phyloP scores from a whole-genome alignment of 139 green algal species.

The Cymbomonas tetramitiformis region DNA sequence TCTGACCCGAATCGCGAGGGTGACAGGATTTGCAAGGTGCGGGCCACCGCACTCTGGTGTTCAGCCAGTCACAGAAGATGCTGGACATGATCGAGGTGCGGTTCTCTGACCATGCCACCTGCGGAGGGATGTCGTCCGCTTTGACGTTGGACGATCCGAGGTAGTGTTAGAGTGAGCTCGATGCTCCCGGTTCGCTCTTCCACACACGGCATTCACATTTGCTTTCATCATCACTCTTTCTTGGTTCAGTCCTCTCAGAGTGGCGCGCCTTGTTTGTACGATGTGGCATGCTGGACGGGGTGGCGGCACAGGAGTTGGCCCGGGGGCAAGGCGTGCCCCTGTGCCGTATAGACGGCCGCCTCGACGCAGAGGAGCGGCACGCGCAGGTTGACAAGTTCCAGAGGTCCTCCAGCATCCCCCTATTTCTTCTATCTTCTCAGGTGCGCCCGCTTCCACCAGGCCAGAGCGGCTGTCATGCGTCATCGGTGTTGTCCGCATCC shows the following conservation, averaged over 20 bases:
- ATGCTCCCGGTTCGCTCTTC: too few relatives aligned
- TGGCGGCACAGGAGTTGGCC: neutral
- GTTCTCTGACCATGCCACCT: constrained; percentile 24
- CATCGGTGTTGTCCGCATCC: neutral
- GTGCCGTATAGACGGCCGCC: constrained; percentile 67
- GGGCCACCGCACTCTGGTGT: constrained; percentile 76
- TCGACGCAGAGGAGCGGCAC: constrained; percentile 41
- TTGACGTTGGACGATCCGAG: too few relatives aligned
- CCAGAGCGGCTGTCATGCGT: too few relatives aligned
- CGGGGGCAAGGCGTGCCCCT: constrained; percentile 26
- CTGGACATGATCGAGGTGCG: constrained; percentile 72
- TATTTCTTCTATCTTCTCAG: constrained; percentile 75
- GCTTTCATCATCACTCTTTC: too few relatives aligned
- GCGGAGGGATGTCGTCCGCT: neutral
- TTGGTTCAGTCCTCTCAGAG: too few relatives aligned
- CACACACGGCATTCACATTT: too few relatives aligned
- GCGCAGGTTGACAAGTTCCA: constrained; percentile 48
- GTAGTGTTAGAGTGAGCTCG: too few relatives aligned
- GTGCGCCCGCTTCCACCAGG: too few relatives aligned
- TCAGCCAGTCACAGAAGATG: constrained; percentile 54
- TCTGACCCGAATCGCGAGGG: constrained; percentile 29
- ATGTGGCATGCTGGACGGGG: too few relatives aligned
- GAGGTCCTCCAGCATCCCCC: constrained; percentile 37
- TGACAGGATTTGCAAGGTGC: constrained; percentile 41
- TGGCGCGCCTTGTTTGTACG: too few relatives aligned